Conservation (phyloP, 495 filamentous ascomycete genomes). For the Xylaria cubensis region DNA sequence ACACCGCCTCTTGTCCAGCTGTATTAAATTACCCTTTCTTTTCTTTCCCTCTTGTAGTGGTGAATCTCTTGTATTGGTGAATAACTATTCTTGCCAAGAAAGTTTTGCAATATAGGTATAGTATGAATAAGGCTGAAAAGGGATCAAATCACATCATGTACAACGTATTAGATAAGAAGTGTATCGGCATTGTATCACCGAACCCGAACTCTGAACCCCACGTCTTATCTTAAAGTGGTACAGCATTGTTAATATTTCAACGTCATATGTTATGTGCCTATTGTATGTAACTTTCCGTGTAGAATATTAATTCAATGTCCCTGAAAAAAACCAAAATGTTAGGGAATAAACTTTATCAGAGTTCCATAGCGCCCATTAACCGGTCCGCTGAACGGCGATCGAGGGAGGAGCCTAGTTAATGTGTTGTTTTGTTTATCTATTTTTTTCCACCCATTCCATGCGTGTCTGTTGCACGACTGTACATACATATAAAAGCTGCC, state of each 20-base stretch:
- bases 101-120: not conserved
- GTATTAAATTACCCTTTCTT: too few relatives aligned
- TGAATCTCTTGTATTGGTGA: too few relatives aligned
- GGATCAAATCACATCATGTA: not conserved
- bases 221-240: not conserved
- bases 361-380: not conserved
- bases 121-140: not conserved
- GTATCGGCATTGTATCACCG: too few relatives aligned
- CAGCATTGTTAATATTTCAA: not conserved
- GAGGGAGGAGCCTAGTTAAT: not conserved
- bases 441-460: not conserved
- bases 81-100: not conserved
- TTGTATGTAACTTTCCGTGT: not conserved
- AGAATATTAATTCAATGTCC: not conserved
- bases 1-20: too few relatives aligned
- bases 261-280: not conserved
- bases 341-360: not conserved
- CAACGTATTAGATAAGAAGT: too few relatives aligned
- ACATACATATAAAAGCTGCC: not conserved
- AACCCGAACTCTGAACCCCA: too few relatives aligned
- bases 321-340: not conserved
- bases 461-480: not conserved
- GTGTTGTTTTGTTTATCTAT: slow-evolving; percentile 2
- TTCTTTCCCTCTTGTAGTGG: not conserved
- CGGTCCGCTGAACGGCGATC: not conserved